Percentiles rank a stretch among this genome's conserved stretches.
These are phyloP conservation scores for Debaryomyces fabryi DNA, from an alignment of 1,139 yeast genomes.

Conservation along the genomic window DNA sequence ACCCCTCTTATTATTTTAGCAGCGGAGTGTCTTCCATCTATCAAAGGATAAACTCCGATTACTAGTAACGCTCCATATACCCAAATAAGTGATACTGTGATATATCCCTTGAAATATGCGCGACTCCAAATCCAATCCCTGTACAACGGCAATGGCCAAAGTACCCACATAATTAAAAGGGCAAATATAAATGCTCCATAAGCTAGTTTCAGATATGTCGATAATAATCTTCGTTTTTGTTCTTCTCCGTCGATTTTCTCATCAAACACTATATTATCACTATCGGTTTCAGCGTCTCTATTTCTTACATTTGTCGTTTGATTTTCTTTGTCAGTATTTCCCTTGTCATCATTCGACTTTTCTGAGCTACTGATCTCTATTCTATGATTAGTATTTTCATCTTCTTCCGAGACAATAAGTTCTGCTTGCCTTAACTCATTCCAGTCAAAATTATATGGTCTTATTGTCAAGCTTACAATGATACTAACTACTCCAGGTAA, in stretches of 20 bases:
- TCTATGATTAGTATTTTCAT: not conserved
- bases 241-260: slow-evolving; percentile 7
- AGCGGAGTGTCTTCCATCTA: slow-evolving; percentile 36
- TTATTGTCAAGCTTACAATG: slow-evolving; percentile 27
- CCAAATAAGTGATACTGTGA: slow-evolving; percentile 43
- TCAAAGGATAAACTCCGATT: slow-evolving; percentile 42
- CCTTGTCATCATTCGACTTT: not conserved
- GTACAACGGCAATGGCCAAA: slow-evolving; percentile 52
- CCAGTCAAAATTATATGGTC: slow-evolving; percentile 38
- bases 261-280: not conserved
- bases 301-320: not conserved
- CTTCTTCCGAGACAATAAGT: slow-evolving; percentile 19
- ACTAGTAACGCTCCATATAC: slow-evolving; percentile 31
- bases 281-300: slow-evolving; percentile 1
- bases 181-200: slow-evolving; percentile 29
- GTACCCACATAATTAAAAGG: slow-evolving; percentile 38
- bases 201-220: slow-evolving; percentile 31
- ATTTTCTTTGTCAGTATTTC: not conserved
- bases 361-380: not conserved
- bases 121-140: slow-evolving; percentile 45
- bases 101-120: slow-evolving; percentile 45
- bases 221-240: slow-evolving; percentile 14
- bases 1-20: slow-evolving; percentile 26
- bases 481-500: slow-evolving; percentile 33
- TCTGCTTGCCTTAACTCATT: slow-evolving; percentile 24